Conservation (phyloP, 176 grass and related monocot genomes). For the Triticum monococcum region DNA sequence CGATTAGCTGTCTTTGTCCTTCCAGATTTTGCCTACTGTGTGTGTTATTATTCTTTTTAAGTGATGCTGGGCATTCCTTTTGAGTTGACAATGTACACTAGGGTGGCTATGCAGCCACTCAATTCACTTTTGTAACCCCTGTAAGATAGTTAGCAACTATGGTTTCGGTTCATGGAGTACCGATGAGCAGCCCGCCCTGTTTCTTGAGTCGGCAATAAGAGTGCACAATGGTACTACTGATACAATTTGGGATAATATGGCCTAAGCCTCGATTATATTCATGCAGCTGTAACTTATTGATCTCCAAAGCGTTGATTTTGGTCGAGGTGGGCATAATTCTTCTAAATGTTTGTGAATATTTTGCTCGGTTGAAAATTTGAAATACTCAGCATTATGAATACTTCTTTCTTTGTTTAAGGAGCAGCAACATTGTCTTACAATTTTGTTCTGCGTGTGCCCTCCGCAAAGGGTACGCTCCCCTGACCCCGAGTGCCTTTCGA, state of each 20-base stretch:
- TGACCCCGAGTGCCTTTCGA: too few species aligned
- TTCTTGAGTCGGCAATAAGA: constrained; percentile 45
- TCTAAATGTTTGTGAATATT: too few species aligned
- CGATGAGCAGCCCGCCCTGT: background rate
- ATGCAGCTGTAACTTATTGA: background rate
- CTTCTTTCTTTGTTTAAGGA: background rate
- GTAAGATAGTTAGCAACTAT: constrained; percentile 35
- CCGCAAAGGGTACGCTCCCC: too few species aligned
- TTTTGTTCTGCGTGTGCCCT: background rate
- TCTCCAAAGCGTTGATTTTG: too few species aligned
- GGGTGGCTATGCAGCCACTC: constrained; percentile 16
- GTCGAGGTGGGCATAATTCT: too few species aligned
- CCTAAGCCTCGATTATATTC: constrained; percentile 2
- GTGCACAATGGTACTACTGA: background rate
- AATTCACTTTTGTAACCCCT: constrained; percentile 33
- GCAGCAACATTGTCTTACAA: background rate
- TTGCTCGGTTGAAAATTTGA: background rate
- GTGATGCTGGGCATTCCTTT: constrained; percentile 40
- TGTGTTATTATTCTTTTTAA: constrained; percentile 51
- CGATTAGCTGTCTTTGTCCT: constrained; percentile 24
- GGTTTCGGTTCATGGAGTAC: constrained; percentile 3
- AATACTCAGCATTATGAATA: background rate
- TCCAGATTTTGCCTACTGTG: constrained; percentile 40
- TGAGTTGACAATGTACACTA: constrained; percentile 32
- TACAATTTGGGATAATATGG: constrained; percentile 20